Evolutionary conservation across 2,329 filamentous ascomycete genomes (phyloP).

Genomic region (Alternaria arbusti): DNA sequence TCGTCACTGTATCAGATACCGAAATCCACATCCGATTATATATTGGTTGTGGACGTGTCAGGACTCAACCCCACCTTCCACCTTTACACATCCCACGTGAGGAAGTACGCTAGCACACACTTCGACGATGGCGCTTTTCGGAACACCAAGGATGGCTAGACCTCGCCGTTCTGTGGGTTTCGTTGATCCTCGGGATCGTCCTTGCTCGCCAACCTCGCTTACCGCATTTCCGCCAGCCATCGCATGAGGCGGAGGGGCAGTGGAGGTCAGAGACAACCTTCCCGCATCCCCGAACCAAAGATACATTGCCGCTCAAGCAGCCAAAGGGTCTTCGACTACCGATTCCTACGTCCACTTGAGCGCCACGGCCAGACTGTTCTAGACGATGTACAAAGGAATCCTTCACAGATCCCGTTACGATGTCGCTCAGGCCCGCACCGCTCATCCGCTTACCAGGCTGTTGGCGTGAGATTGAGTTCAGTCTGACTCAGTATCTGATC

Average conservation of each 20-base stretch:
- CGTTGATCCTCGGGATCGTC: background rate
- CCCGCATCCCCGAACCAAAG: background rate
- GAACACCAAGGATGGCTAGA: background rate
- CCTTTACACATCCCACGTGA: background rate
- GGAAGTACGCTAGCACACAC: background rate
- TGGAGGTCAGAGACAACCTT: background rate
- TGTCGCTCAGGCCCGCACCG: background rate
- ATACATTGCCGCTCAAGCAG: background rate
- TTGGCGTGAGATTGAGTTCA: background rate
- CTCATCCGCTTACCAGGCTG: slow-evolving; percentile 4
- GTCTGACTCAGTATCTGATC: slow-evolving; percentile 1
- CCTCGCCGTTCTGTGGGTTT: background rate
- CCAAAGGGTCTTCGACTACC: background rate
- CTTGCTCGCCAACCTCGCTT: background rate
- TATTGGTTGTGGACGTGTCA: background rate
- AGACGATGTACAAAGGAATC: background rate
- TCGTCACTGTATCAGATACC: background rate
- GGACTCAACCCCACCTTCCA: background rate
- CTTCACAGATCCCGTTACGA: background rate
- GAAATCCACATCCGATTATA: no score
- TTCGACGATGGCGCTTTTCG: background rate
- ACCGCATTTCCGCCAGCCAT: background rate
- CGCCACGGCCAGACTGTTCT: background rate
- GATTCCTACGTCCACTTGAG: background rate
- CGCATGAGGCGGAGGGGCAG: background rate